Evolutionary conservation across 2,329 filamentous ascomycete genomes (phyloP), one percentile per base, ranked within the genome.

Genomic region (Penicillium sp.): DNA sequence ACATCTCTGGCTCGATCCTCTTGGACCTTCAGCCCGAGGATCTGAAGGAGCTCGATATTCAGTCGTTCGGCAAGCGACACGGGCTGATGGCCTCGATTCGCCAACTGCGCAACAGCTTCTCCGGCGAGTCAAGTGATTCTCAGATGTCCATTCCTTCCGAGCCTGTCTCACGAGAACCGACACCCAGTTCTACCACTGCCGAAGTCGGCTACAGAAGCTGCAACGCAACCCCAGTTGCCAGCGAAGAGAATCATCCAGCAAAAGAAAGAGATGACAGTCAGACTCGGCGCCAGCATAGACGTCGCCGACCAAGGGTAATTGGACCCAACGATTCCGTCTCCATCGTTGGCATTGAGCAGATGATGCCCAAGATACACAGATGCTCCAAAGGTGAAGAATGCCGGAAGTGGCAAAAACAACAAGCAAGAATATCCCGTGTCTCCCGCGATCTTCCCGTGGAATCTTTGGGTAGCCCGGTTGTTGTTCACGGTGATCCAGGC

Each of bases 371-470:
- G 77, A 86, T 89, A 15, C 93, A 96, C 76, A 84, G 84, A 58
- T 97, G 93, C 78, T 86, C 87, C 48, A 96, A 96, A 75, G 93
- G 93, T 48, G 90, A 95, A 75, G 88, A 90, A 67, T 96, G 93
- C 76, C 82, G 86, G 51, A 96, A 92, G 74, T 96, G 86, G 84
- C 86, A 84, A 74, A 91, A 89, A 73, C 90, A 94, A 71, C 90
- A 96, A 75, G 85, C 87, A 37, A 84, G 22, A 25, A 25, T 25
- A 25, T 25, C 22, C 22, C 22, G 22, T 25, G 22, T 25, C 22
- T 25, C 22, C 22, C 22, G 22, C 22, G 89, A 93, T 62, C 86
- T 95, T 69, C 91, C 92, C 0, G 85, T 89, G 65, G 79, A 86
- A 75, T 87, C 93, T 71, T 88, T 91, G 0, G 86, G 88, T 66